These are phyloP conservation scores for Polygonum maritimum DNA, from an alignment of 148 eudicot species.

Conservation along the genomic window DNA sequence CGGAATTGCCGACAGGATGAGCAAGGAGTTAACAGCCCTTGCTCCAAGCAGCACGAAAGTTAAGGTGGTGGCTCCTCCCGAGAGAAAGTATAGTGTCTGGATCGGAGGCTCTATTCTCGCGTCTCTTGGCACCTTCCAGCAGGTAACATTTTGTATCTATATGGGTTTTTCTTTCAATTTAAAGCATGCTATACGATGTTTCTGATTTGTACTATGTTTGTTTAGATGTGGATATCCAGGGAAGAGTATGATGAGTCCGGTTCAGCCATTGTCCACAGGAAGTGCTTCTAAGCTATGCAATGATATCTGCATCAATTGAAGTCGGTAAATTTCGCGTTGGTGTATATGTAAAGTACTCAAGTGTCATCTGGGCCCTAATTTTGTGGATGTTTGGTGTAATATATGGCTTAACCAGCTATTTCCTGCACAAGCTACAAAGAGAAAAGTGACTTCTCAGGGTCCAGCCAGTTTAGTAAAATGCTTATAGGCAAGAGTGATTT, in stretches of 20 bases:
- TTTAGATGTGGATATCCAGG: constrained; percentile 8
- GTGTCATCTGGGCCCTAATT: background rate
- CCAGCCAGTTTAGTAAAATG: too few species aligned
- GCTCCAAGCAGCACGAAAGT: background rate
- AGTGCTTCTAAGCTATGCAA: constrained; percentile 8
- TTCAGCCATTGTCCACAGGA: constrained; percentile 8
- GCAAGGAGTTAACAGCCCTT: background rate
- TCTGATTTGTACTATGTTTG: background rate
- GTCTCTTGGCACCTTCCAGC: constrained; percentile 9
- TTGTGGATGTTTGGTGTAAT: background rate
- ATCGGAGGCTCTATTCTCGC: constrained; percentile 6
- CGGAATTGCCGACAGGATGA: constrained; percentile 8
- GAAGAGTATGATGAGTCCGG: constrained; percentile 3
- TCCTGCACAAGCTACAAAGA: too few species aligned
- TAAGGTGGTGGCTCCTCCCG: constrained; percentile 3
- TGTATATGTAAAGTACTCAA: background rate
- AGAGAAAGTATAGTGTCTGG: constrained; percentile 11
- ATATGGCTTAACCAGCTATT: too few species aligned
- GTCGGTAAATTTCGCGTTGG: background rate
- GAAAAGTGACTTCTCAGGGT: too few species aligned
- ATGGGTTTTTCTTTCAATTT: background rate
- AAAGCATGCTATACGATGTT: background rate
- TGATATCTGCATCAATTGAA: background rate
- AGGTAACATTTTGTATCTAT: background rate
- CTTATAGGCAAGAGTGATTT: too few species aligned